Percentiles rank a stretch among this genome's conserved stretches.
These are phyloP conservation scores for Ogataea trehaloabstinens DNA, from an alignment of 805 yeast genomes.

Conservation along the genomic window DNA sequence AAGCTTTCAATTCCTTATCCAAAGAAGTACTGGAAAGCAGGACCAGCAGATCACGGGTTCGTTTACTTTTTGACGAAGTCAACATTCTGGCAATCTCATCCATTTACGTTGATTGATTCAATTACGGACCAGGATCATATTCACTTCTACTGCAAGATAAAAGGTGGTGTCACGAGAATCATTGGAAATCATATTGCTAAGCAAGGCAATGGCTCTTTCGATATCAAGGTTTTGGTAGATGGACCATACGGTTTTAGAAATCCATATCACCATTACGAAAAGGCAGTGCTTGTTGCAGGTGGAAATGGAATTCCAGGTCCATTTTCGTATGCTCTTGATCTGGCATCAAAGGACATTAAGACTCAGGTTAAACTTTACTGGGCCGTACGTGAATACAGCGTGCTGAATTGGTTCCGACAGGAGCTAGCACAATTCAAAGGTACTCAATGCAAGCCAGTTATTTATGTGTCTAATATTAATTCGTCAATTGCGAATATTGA, in stretches of 20 bases:
- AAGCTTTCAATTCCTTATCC: constrained; percentile 49
- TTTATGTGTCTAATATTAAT: constrained; percentile 41
- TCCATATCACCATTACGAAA: constrained; percentile 50
- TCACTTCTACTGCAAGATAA: constrained; percentile 46
- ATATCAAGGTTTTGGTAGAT: constrained; percentile 46
- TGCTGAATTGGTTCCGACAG: constrained; percentile 49
- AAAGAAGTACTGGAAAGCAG: constrained; percentile 41
- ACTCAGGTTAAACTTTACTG: constrained; percentile 52
- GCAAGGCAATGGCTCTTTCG: constrained; percentile 25
- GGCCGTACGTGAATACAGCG: constrained; percentile 54
- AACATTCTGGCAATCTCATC: constrained; percentile 53
- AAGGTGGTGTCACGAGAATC: constrained; percentile 55
- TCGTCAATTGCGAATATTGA: constrained; percentile 12
- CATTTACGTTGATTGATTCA: constrained; percentile 56
- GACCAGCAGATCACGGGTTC: constrained; percentile 61
- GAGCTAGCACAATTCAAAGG: constrained; percentile 38
- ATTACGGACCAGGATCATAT: constrained; percentile 35
- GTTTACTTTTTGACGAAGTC: constrained; percentile 53
- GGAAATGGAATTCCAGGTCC: constrained; percentile 74
- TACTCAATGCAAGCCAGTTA: constrained; percentile 35
- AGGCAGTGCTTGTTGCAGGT: constrained; percentile 63
- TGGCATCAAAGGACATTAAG: constrained; percentile 31
- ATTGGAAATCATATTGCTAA: constrained; percentile 32
- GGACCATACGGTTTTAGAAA: constrained; percentile 71
- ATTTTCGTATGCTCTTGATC: constrained; percentile 38